Evolutionary conservation across 2,329 filamentous ascomycete genomes (phyloP).

Genomic region (Penicillium sp.): DNA sequence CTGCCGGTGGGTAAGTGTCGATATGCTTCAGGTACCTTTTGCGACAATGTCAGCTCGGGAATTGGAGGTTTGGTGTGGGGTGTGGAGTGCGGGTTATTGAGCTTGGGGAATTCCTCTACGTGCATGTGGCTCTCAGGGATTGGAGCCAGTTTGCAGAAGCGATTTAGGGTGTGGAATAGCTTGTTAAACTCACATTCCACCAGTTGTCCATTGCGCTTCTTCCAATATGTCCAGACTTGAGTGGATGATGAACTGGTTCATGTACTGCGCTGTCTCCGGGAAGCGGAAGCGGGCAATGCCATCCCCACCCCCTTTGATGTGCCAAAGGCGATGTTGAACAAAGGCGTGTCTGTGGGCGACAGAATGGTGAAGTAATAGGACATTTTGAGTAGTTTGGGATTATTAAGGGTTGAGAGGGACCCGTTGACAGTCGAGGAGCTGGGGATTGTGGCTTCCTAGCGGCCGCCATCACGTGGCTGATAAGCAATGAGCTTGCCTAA

Average conservation of each 20-base stretch:
- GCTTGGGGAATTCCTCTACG: neutral
- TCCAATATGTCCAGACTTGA: slow-evolving; percentile 92
- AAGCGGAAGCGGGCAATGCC: slow-evolving; percentile 88
- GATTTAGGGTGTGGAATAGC: neutral
- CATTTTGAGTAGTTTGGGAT: slow-evolving; percentile 55
- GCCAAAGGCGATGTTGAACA: slow-evolving; percentile 96
- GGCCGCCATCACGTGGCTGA: slow-evolving; percentile 15
- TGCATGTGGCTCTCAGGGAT: neutral
- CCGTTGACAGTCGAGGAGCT: slow-evolving; percentile 1
- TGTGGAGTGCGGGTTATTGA: neutral
- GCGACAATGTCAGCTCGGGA: slow-evolving; percentile 1
- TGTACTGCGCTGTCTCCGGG: slow-evolving; percentile 79
- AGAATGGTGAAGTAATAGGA: slow-evolving; percentile 99
- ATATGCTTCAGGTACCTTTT: slow-evolving; percentile 90
- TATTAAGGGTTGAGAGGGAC: slow-evolving; percentile 1
- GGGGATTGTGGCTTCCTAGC: slow-evolving; percentile 5
- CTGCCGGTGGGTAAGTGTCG: slow-evolving; percentile 81
- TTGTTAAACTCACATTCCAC: slow-evolving; percentile 64
- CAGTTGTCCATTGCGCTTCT: slow-evolving; percentile 89
- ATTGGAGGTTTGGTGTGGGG: neutral
- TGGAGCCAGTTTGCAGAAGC: neutral
- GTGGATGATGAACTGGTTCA: slow-evolving; percentile 97
- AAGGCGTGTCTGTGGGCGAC: slow-evolving; percentile 89
- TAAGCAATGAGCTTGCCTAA: slow-evolving; percentile 8
- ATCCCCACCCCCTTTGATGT: slow-evolving; percentile 93